A percentile compares a stretch with the other conserved stretches of the same genome.
These are phyloP conservation scores for Athelia psychrophila DNA, from an alignment of 1,284 basidiomycete genomes.

Conservation along the genomic window DNA sequence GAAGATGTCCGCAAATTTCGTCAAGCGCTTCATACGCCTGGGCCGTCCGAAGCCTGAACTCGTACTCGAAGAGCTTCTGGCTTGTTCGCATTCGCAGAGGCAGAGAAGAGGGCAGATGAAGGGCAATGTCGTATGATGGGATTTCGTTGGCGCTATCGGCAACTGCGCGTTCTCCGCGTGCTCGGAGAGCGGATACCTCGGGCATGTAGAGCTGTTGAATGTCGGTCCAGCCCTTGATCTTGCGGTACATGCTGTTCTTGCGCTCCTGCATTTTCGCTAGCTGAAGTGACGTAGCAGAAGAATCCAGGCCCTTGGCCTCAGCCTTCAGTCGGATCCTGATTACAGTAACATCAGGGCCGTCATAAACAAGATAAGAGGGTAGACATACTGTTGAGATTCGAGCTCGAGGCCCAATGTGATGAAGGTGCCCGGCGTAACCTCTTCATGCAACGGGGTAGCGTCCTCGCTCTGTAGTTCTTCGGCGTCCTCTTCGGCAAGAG, in stretches of 20 bases:
- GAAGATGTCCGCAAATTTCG: conserved; percentile 6
- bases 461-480: not conserved
- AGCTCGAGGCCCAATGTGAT: conserved; percentile 16
- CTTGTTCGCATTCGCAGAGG: not conserved
- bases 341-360: not conserved
- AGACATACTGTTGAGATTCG: conserved; percentile 15
- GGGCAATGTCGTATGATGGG: not conserved
- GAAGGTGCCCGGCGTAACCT: conserved; percentile 8
- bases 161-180: not conserved
- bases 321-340: not conserved
- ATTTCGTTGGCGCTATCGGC: not conserved
- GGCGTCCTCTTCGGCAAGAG: not conserved
- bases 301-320: conserved; percentile 6
- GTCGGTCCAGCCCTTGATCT: conserved; percentile 11
- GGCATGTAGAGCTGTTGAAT: conserved; percentile 18
- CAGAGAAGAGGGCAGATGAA: conserved; percentile 3
- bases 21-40: conserved; percentile 10
- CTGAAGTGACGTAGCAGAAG: conserved; percentile 8
- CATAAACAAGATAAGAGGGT: not conserved
- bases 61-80: conserved; percentile 1
- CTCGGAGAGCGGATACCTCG: not conserved
- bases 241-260: conserved; percentile 7
- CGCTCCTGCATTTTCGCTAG: conserved; percentile 10
- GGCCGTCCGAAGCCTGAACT: conserved; percentile 8
- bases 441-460: conserved; percentile 3